These are phyloP conservation scores for Multifurca ochricompacta DNA, from an alignment of 768 basidiomycete species.

Conservation along the genomic window DNA sequence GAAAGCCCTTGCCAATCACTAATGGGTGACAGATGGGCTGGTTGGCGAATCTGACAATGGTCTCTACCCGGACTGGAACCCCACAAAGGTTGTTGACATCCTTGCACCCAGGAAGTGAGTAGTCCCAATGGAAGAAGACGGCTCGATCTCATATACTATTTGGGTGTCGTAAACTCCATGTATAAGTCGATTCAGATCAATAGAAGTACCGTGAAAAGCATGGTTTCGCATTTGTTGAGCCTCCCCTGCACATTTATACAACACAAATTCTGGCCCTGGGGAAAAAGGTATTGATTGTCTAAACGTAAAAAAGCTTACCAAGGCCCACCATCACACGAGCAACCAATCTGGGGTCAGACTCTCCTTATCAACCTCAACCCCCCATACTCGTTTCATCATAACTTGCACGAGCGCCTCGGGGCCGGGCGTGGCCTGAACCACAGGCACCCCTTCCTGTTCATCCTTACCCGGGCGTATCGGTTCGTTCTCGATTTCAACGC, in stretches of 20 bases:
- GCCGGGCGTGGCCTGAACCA: conserved; percentile 61
- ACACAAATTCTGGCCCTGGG: neutral
- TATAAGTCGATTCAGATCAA: neutral
- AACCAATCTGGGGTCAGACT: neutral
- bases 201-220: neutral
- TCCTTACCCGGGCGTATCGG: neutral
- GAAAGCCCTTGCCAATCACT: too few relatives aligned
- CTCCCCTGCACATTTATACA: neutral
- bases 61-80: conserved; percentile 21
- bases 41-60: conserved; percentile 16
- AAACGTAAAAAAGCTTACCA: neutral
- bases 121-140: neutral
- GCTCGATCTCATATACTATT: neutral
- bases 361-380: conserved; percentile 17
- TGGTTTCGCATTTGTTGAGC: neutral
- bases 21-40: conserved; percentile 10
- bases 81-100: conserved; percentile 17
- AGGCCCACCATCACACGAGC: neutral
- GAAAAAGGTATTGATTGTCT: neutral
- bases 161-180: neutral
- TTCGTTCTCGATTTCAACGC: conserved; percentile 40
- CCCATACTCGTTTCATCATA: conserved; percentile 54
- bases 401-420: conserved; percentile 40
- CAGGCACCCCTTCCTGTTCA: conserved; percentile 25
- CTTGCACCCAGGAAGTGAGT: neutral